Evolutionary conservation across 2,329 filamentous ascomycete genomes (phyloP).

Genomic region (Alternaria novae-zelandiae): DNA sequence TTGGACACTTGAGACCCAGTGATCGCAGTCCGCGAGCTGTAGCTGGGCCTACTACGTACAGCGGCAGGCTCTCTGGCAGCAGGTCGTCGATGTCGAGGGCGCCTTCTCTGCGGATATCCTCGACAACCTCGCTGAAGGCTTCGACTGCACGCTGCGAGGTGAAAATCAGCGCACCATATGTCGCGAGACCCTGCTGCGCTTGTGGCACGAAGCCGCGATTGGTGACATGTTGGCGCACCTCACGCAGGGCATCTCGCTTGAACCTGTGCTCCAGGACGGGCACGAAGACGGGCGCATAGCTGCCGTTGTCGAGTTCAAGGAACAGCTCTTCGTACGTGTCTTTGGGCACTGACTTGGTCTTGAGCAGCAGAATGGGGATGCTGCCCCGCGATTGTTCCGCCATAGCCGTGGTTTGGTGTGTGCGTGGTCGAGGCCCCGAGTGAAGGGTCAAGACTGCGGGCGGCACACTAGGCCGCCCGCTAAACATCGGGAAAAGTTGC

Average conservation of each 20-base stretch:
- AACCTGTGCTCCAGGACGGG: constrained; percentile 78
- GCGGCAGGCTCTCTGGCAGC: constrained; percentile 59
- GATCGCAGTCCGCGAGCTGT: constrained; percentile 74
- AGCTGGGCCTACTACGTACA: constrained; percentile 83
- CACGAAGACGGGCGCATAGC: constrained; percentile 72
- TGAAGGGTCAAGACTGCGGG: constrained; percentile 8
- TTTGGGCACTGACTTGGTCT: constrained; percentile 74
- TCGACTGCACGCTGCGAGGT: constrained; percentile 86
- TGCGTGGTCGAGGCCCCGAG: constrained; percentile 9
- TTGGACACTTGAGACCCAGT: constrained; percentile 59
- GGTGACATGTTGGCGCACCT: constrained; percentile 60
- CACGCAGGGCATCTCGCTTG: constrained; percentile 63
- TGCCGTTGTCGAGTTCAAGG: constrained; percentile 51
- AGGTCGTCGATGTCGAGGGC: constrained; percentile 36
- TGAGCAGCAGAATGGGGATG: constrained; percentile 72
- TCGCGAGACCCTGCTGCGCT: constrained; percentile 26
- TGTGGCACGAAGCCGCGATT: constrained; percentile 47
- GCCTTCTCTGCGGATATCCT: constrained; percentile 56
- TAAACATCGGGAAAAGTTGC: constrained; percentile 33
- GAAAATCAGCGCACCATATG: constrained; percentile 80
- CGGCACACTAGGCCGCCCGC: constrained; percentile 13
- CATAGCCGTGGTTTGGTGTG: constrained; percentile 26
- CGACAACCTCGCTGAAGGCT: constrained; percentile 70
- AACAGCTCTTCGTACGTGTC: constrained; percentile 78
- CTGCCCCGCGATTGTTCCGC: constrained; percentile 25